Conservation (phyloP, 2,329 filamentous ascomycete genomes). For the Aspergillus ibericus region DNA sequence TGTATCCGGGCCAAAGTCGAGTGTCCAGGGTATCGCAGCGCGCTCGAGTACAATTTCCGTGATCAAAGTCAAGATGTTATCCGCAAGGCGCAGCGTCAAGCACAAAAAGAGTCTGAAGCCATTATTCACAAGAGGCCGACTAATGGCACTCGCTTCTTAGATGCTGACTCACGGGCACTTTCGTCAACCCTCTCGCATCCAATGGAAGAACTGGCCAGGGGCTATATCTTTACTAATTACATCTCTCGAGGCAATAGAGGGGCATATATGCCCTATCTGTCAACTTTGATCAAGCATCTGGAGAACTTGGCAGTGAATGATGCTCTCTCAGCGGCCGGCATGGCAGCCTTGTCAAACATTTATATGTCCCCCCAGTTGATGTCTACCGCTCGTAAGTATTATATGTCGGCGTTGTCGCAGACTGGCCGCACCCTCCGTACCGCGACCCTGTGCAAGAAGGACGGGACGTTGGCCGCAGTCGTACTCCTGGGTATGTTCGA, state of each 20-base stretch:
- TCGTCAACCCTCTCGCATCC: neutral
- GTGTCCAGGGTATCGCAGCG: conserved; percentile 4
- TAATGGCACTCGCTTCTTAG: neutral
- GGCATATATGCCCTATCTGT: neutral
- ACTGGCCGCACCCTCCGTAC: neutral
- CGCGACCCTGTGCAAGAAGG: neutral
- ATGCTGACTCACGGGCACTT: neutral
- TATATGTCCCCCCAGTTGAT: neutral
- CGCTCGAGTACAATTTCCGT: neutral
- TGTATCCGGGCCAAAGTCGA: conserved; percentile 1
- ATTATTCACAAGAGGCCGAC: neutral
- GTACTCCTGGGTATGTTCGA: conserved; percentile 4
- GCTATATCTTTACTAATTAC: neutral
- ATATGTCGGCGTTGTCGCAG: neutral
- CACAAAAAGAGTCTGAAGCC: neutral
- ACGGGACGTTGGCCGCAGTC: neutral
- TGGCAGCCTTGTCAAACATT: conserved; percentile 2
- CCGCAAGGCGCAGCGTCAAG: neutral
- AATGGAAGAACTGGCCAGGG: neutral
- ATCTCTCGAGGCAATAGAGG: neutral
- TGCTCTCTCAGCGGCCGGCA: neutral
- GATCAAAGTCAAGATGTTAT: conserved; percentile 5
- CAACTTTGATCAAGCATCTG: neutral
- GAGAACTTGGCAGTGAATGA: neutral
- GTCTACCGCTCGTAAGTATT: neutral